Base-by-base conservation (phyloP, 352 stramenopile species). In the Phytopythium cucurbitacearum region DNA sequence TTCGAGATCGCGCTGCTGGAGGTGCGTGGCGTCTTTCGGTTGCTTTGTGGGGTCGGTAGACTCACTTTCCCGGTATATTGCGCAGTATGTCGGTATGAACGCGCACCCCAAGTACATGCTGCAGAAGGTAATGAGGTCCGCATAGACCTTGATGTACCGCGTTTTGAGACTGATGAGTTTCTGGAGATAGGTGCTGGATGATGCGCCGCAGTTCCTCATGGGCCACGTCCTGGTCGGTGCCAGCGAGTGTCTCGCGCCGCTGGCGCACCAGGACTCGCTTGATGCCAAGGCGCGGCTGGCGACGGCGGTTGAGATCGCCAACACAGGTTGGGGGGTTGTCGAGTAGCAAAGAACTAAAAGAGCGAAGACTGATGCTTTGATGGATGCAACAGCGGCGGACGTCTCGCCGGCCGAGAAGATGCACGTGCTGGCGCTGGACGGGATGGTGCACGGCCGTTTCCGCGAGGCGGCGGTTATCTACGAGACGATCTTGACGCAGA, bases 41-140 rank as follows among this genome's bases (percentile, higher is more conserved):
- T 54, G 13, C 32, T n/a, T 41, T 0, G 40, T 38, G 46, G 16
- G 16, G 5, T 40, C 11, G 43, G n/a, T 45, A 8, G 35, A 0
- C 21, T 28, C 21, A 28, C 2, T 28, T 28, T 2, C 21, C 21
- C 9, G 10, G 35, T 10, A 8, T 10, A 28, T 16, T 21, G 34
- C 48, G 40, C 40, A 91, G 79, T 92, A 87, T 55, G 81, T 88
- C 35, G 70, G 73, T 37, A 90, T 92, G 81, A 92, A 90, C 40
- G 69, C 75, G 51, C 73, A 89, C 56, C 81, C 81, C 12, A 88
- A 89, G 60, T 74, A 81, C 53, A 76, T 86, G 65, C 59, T 91
- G 48, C 73, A 85, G 28, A 71, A 88, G 64, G 70, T 76, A 28
- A 28, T 28, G 21, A 2, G 21, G 21, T 28, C 21, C 21, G 21